These are phyloP conservation scores for Litchi chinensis DNA, from an alignment of 345 rosid species.

Conservation along the genomic window DNA sequence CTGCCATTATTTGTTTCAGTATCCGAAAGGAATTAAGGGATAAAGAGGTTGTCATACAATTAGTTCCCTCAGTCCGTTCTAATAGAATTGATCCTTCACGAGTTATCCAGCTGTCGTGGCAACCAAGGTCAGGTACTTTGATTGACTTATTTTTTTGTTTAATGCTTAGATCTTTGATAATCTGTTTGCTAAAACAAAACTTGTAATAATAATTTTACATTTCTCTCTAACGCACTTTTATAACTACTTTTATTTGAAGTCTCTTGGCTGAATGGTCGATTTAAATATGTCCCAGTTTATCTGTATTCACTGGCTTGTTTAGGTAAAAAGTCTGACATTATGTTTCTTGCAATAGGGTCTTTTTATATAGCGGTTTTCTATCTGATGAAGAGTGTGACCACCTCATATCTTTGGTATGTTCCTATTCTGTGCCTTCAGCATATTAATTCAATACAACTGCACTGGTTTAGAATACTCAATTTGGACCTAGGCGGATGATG, in stretches of 20 bases:
- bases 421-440: conserved; percentile 6
- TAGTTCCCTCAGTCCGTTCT: conserved; percentile 34
- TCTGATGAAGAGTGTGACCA: conserved; percentile 77
- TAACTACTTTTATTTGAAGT: neutral
- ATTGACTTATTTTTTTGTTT: conserved; percentile 15
- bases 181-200: neutral
- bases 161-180: neutral
- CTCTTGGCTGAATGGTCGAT: neutral
- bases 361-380: conserved; percentile 66
- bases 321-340: conserved; percentile 25
- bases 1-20: conserved; percentile 27
- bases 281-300: neutral
- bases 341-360: conserved; percentile 58
- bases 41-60: conserved; percentile 33
- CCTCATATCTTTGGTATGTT: conserved; percentile 64
- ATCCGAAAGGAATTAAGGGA: conserved; percentile 76
- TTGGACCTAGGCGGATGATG: conserved; percentile 41
- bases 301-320: conserved; percentile 9
- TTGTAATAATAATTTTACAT: neutral
- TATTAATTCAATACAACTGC: neutral
- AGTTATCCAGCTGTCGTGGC: conserved; percentile 79
- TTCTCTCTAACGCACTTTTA: neutral
- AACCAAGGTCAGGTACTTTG: conserved; percentile 93
- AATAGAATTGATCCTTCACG: conserved; percentile 61
- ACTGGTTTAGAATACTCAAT: conserved; percentile 15